Base-by-base conservation (phyloP, 2,329 filamentous ascomycete genomes). In the Aureobasidium mangrovei region DNA sequence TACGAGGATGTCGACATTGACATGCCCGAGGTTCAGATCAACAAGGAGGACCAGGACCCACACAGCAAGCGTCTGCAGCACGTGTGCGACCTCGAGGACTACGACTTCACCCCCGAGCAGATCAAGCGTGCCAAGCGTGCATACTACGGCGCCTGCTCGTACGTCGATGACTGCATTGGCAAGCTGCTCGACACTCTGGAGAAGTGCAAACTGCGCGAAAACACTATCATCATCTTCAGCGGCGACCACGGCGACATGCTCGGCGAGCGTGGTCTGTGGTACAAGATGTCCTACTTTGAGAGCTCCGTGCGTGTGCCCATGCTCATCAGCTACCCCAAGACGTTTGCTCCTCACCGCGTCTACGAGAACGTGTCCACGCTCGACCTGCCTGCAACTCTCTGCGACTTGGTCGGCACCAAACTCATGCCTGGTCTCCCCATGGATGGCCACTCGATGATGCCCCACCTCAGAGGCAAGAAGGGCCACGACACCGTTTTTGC, bases 281-380 rank as follows among this genome's bases (percentile, higher is more conserved):
- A 95, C 77, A 96, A 96, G 78, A 96, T 96, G 91, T 89, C 83
- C 66, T 96, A 93, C 79, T 95, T 90, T 64, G 91, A 96, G 77
- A 85, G 85, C 39, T 95, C 89, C 9, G 88, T 89, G 43, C 85
- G 91, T 29, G 91, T 96, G 26, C 91, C 91, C 1, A 83, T 96
- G 67, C 77, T 96, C 60, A 79, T 95, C 67, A 85, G 89, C 69
- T 83, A 91, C 63, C 91, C 91, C 28, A 77, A 83, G 63, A 79
- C 78, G 58, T 95, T 91, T 69, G 68, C 77, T 10, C 84, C 90
- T 32, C 88, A 83, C 73, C 85, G 83, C 33, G 86, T 96, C 29
- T 77, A 79, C 18, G 77, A 91, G 69, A 94, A 91, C 60, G 91
- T 96, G 9, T 95, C 89, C 8, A 95, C 91, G 0, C 81, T 96